Percentiles rank a stretch among this genome's conserved stretches.
Conservation (phyloP, 2,329 filamentous ascomycete species). For the Penicillium nordicum region DNA sequence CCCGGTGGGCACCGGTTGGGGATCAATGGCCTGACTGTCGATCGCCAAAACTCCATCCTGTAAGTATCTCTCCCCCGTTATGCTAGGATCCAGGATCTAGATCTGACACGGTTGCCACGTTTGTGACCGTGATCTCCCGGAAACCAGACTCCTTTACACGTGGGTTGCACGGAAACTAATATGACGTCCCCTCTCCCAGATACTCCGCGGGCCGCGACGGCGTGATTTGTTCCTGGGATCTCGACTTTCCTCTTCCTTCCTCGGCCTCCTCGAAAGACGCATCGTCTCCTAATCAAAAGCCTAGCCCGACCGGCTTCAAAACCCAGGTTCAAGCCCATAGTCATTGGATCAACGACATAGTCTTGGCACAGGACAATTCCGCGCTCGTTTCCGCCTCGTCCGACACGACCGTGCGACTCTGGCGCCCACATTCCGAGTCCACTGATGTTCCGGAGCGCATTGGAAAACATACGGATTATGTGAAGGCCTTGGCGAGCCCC, state of each 20-base stretch:
- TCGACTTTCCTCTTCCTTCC: slow-evolving; percentile 46
- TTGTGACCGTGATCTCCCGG: not conserved
- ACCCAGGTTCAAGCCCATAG: slow-evolving; percentile 77
- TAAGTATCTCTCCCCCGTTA: slow-evolving; percentile 47
- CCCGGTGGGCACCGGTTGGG: slow-evolving; percentile 86
- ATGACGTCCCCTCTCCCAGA: slow-evolving; percentile 46
- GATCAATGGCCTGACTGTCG: slow-evolving; percentile 90
- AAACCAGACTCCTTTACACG: not conserved
- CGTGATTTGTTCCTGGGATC: slow-evolving; percentile 92
- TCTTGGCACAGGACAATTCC: slow-evolving; percentile 71
- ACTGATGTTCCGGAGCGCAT: slow-evolving; percentile 70
- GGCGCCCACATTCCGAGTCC: slow-evolving; percentile 69
- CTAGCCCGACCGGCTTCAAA: slow-evolving; percentile 52
- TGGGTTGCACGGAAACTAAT: slow-evolving; percentile 21
- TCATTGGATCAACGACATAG: slow-evolving; percentile 94
- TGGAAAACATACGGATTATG: slow-evolving; percentile 91
- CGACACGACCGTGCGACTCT: slow-evolving; percentile 89
- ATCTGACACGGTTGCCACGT: not conserved
- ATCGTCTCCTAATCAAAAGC: slow-evolving; percentile 22
- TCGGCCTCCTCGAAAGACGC: slow-evolving; percentile 24
- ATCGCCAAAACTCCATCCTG: slow-evolving; percentile 79
- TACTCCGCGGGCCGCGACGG: slow-evolving; percentile 96
- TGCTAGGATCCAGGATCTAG: not conserved
- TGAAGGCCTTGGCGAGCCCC: slow-evolving; percentile 86
- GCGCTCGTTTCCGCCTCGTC: slow-evolving; percentile 86